Base-by-base conservation (phyloP, 2,329 filamentous ascomycete genomes). In the Pseudodiploospora longispora region DNA sequence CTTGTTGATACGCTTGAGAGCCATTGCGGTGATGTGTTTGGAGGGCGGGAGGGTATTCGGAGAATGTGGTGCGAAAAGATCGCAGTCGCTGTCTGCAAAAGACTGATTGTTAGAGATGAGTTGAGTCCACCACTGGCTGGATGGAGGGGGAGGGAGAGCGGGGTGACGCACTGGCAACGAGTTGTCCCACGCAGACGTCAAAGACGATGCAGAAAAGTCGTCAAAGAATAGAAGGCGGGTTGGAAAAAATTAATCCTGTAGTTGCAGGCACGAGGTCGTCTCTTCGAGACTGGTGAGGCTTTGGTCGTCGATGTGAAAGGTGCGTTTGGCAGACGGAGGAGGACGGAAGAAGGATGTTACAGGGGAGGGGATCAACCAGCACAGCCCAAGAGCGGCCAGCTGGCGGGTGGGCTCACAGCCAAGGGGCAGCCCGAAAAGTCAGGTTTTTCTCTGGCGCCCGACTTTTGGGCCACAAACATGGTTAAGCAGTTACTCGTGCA, bases 1-100 rank as follows among this genome's bases (percentile, higher is more conserved):
- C 83, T 90, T 93, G 80, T 91, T 91, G 71, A 93, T 93, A 71
- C 87, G 83, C 84, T 93, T 93, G 61, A 93, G 80, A 70, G 87
- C 87, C 87, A 93, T 93, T 62, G 61, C 66, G 65, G 38, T 63
- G 56, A 55, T 54, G 50, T 57, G 51, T 52, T 35, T 49, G 38
- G 27, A 34, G 30, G 37, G 29, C 35, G 42, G 47, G 27, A 44
- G 55, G 59, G 56, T 44, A 49, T 45, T 38, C 45, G 47, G 45
- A 49, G 41, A 42, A 42, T 31, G 44, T 48, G 42, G 41, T 34
- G 27, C 40, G 42, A 27, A 40, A 40, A 41, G 40, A 46, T 46
- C 42, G 54, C 61, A 19, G 19, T 56, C 59, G 59, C 53, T 43
- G 40, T 47, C 41, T 40, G 45, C 8, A 10, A 9, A 12, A 34